Evolutionary conservation across 495 filamentous ascomycete species (phyloP), one percentile per base, ranked within the genome.

Genomic region (Podospora anserina): DNA sequence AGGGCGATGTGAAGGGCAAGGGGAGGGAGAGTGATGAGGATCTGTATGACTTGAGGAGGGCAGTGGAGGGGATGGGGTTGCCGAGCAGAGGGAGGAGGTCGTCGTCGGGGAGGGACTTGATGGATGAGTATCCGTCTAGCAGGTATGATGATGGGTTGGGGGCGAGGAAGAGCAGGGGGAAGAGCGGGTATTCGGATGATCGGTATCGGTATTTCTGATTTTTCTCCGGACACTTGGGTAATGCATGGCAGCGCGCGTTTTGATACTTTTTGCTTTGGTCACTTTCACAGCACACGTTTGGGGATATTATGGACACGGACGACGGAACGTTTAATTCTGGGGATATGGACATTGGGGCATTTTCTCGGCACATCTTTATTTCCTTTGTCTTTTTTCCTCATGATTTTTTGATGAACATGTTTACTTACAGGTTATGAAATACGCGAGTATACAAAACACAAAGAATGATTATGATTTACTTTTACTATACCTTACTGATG

Each of bases 21-120:
- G 67, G 67, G 59, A 67, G 65, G 63, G 70, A 30, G 9, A 18
- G 18, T 1, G 71, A 66, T 56, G 57, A 57, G 13, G 72, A 72
- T 18, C 54, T 75, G 16, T 69, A 64, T 9, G 71, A 71, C 54
- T 61, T 78, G 61, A 54, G 72, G 57, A 39, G 71, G n/a, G 70
- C 75, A 3, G 70, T 77, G 1, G 71, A 76, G 67, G 55, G 67
- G 13, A 69, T 79, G 70, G 75, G 69, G 18, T 27, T 75, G 9
- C 68, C 68, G 1, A 18, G 9, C 30, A 19, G 61, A 28, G 60
- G 60, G 23, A 39, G 61, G 16, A 30, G 69, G 3, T 56, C 61
- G 11, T 30, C 49, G 5, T 68, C 57, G 15, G 19, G 26, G 28
- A 44, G 39, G 53, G 26, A 62, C 32, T 27, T 23, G 9, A 44